These are phyloP conservation scores for Halteria grandinella DNA, from an alignment of 73 alveolate genomes.

Conservation along the genomic window DNA sequence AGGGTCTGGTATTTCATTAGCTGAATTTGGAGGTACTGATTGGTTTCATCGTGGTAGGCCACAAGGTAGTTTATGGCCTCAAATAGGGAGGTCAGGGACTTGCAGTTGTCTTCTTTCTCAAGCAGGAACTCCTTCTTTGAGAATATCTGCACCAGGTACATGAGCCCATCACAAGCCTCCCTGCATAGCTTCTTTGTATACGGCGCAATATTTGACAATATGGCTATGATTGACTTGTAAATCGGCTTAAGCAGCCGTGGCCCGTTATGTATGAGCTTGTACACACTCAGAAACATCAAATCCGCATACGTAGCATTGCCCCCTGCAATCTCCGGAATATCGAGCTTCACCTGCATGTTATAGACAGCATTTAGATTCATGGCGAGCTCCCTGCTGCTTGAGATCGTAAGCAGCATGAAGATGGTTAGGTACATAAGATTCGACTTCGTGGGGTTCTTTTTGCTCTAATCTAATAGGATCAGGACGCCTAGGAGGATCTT, in stretches of 20 bases:
- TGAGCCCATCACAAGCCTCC: constrained; percentile 63
- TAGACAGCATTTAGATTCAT: constrained; percentile 65
- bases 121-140: constrained; percentile 55
- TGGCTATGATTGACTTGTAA: constrained; percentile 64
- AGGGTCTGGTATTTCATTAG: constrained; percentile 60
- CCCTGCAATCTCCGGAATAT: constrained; percentile 59
- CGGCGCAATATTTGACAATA: constrained; percentile 68
- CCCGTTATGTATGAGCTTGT: constrained; percentile 61
- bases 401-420: constrained; percentile 54
- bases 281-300: constrained; percentile 50
- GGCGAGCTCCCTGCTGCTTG: constrained; percentile 63
- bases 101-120: constrained; percentile 66
- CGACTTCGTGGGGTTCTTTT: constrained; percentile 65
- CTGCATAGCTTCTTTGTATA: constrained; percentile 60
- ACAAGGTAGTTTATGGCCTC: constrained; percentile 71
- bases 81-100: constrained; percentile 53
- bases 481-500: constrained; percentile 48
- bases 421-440: constrained; percentile 61
- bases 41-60: constrained; percentile 71
- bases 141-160: constrained; percentile 61
- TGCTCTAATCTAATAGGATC: constrained; percentile 41
- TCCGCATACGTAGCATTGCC: constrained; percentile 43
- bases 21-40: constrained; percentile 49
- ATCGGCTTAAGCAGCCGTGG: constrained; percentile 70
- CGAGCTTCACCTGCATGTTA: constrained; percentile 41